Base-by-base conservation (phyloP, 441 rosid species). In the Erodium moschatum region DNA sequence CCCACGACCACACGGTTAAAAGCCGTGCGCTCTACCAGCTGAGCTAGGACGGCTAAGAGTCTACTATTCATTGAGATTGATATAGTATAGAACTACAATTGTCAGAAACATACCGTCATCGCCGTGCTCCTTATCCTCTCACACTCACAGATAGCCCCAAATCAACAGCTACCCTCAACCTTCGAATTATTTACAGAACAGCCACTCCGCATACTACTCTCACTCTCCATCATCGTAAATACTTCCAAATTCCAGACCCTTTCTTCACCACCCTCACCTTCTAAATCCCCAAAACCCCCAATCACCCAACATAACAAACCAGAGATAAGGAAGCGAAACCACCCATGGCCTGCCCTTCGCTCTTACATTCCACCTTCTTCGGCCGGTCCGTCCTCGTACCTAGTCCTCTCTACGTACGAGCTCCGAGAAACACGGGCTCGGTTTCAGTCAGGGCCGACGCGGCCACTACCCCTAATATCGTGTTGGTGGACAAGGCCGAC, bases 401-500 rank as follows among this genome's bases (percentile, higher is more conserved):
- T 0, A 56, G 80, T 27, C 79, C 83, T 0, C 71, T 79, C 1
- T 58, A 84, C 67, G 79, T 73, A 1, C 84, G 82, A 7, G 15
- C 66, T 35, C 71, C 83, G 19, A 73, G 70, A 8, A 68, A 50
- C 52, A 16, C 15, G 35, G 80, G 77, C n/a, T 65, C 65, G 50
- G 67, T 81, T 67, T 80, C 86, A 64, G 89, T 86, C 76, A 81
- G 74, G 72, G 88, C 94, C 12, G 62, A 18, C 3, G 73, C 85
- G 12, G 77, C 75, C 0, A n/a, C 86, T 58, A 50, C 15, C 4
- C 15, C 52, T 6, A 0, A 24, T 54, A 62, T 81, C 29, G 94
- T 85, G 62, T 66, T 88, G 84, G 90, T 94, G 78, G 97, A 94
- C 31, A 91, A 89, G 79, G 73, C 91, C 15, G 99, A 87, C 64